Percentiles rank a stretch among this genome's conserved stretches.
phyloP scores from a whole-genome alignment of 1,139 yeast species.

The Suhomyces kunorum region DNA sequence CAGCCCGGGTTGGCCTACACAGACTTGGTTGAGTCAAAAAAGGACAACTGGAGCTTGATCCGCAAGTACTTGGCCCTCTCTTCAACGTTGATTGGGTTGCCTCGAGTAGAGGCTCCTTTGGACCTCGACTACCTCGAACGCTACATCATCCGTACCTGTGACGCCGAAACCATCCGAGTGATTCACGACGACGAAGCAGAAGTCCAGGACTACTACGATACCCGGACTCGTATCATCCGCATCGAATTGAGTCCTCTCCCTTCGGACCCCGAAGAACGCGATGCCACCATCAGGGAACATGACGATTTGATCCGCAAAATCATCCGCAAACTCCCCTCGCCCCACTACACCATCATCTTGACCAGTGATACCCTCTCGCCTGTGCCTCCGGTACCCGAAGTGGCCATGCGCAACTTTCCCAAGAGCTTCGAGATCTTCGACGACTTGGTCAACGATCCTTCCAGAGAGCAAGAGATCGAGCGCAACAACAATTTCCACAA shows the following conservation, averaged over 20 bases:
- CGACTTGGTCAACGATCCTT: constrained; percentile 47
- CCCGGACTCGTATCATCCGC: constrained; percentile 58
- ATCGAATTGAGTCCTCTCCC: constrained; percentile 57
- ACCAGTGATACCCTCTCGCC: constrained; percentile 36
- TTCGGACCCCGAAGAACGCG: constrained; percentile 25
- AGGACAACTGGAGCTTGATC: constrained; percentile 53
- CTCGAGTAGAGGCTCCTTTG: constrained; percentile 48
- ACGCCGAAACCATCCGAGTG: constrained; percentile 44
- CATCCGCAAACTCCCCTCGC: constrained; percentile 67
- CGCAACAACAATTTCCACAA: constrained; percentile 48
- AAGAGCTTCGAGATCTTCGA: constrained; percentile 44
- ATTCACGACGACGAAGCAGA: constrained; percentile 45
- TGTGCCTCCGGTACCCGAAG: constrained; percentile 36
- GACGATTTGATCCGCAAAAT: constrained; percentile 57
- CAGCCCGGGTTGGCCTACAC: constrained; percentile 64
- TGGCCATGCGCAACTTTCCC: constrained; percentile 31
- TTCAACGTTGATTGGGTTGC: constrained; percentile 64
- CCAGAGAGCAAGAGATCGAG: constrained; percentile 54
- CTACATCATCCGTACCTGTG: constrained; percentile 48
- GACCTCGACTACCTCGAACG: constrained; percentile 51
- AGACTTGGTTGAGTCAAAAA: constrained; percentile 51
- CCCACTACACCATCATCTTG: constrained; percentile 56
- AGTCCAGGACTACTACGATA: constrained; percentile 53
- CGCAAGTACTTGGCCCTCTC: constrained; percentile 57
- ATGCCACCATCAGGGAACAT: constrained; percentile 30